Percentiles rank a stretch among this genome's conserved stretches.
phyloP scores from a whole-genome alignment of 2,329 filamentous ascomycete species.

The Arachnopeziza araneosa region DNA sequence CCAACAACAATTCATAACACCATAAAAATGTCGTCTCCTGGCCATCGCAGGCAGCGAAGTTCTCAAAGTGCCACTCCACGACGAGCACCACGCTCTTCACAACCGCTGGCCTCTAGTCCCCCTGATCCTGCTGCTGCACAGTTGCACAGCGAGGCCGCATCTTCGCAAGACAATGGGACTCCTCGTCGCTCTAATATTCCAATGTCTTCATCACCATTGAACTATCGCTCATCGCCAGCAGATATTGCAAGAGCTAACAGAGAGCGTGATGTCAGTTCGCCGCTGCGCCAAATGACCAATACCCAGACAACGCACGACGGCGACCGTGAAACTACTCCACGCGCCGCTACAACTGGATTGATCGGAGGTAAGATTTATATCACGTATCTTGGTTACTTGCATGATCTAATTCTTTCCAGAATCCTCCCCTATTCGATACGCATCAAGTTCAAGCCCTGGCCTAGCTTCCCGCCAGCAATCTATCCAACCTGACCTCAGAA shows the following conservation, averaged over 20 bases:
- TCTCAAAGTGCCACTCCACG: constrained; percentile 46
- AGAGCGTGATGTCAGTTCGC: constrained; percentile 48
- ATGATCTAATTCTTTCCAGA: constrained; percentile 47
- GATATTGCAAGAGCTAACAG: constrained; percentile 34
- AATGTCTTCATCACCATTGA: constrained; percentile 77
- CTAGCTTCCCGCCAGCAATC: constrained; percentile 43
- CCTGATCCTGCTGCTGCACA: constrained; percentile 31
- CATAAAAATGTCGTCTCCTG: constrained; percentile 55
- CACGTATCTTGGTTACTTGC: neutral
- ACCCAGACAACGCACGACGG: constrained; percentile 51
- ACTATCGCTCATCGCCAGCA: constrained; percentile 61
- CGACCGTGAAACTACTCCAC: constrained; percentile 57
- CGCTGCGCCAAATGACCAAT: constrained; percentile 53
- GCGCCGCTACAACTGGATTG: constrained; percentile 50
- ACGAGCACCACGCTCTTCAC: constrained; percentile 48
- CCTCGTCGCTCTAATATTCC: constrained; percentile 44
- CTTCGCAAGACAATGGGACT: constrained; percentile 34
- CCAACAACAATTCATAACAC: neutral
- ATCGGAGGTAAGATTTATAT: constrained; percentile 52
- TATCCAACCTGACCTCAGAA: constrained; percentile 65
- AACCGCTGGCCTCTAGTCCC: constrained; percentile 45
- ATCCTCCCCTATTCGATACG: constrained; percentile 89
- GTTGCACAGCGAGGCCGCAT: constrained; percentile 31
- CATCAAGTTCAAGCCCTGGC: constrained; percentile 82
- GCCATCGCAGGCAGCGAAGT: constrained; percentile 49